Conservation (phyloP, 2,329 filamentous ascomycete species). For the Paraconiothyrium brasiliense region DNA sequence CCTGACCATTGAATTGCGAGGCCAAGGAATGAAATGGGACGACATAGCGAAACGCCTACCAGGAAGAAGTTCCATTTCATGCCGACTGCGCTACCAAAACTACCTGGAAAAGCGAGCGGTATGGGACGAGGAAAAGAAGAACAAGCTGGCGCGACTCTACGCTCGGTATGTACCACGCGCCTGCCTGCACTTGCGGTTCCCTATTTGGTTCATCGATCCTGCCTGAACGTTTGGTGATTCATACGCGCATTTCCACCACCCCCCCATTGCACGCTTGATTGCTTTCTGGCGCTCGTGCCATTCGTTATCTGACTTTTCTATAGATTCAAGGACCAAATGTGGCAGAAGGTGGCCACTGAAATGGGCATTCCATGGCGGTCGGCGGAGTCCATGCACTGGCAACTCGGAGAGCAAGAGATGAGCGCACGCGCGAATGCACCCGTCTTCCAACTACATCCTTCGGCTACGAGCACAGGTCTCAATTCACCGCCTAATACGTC, state of each 20-base stretch:
- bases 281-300: neutral
- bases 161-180: constrained; percentile 73
- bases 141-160: constrained; percentile 92
- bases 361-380: constrained; percentile 96
- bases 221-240: constrained; percentile 3
- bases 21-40: constrained; percentile 97
- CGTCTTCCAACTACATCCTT: constrained; percentile 71
- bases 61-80: constrained; percentile 92
- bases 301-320: constrained; percentile 32
- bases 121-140: constrained; percentile 98
- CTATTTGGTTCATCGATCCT: constrained; percentile 22
- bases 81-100: constrained; percentile 94
- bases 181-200: constrained; percentile 18
- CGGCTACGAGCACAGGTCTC: constrained; percentile 47
- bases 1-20: constrained; percentile 90
- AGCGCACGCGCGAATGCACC: constrained; percentile 88
- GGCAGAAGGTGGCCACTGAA: constrained; percentile 93
- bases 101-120: constrained; percentile 92
- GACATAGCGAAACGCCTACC: constrained; percentile 93
- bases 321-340: constrained; percentile 98
- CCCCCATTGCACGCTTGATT: constrained; percentile 20
- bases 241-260: neutral
- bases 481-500: constrained; percentile 42
- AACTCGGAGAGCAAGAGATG: constrained; percentile 93
- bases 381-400: constrained; percentile 98